These are phyloP conservation scores for Gossypium davidsonii DNA, from an alignment of 441 rosid species.

Conservation along the genomic window DNA sequence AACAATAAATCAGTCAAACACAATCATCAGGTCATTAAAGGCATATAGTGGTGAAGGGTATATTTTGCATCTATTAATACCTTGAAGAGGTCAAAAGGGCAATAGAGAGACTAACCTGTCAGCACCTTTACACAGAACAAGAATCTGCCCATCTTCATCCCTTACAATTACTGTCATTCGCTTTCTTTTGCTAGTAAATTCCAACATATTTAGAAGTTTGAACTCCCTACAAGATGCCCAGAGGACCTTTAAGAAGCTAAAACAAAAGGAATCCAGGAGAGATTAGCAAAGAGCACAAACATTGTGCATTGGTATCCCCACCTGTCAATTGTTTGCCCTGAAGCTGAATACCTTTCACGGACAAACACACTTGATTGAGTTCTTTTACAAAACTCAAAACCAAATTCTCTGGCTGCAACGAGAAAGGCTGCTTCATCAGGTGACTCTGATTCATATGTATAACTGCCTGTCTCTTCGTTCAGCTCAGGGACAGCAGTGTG, in stretches of 20 bases:
- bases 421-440: conserved; percentile 95
- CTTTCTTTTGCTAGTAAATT: conserved; percentile 94
- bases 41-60: not conserved
- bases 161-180: conserved; percentile 85
- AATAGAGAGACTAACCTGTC: conserved; percentile 60
- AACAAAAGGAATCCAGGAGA: conserved; percentile 9
- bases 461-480: conserved; percentile 65
- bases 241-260: conserved; percentile 14
- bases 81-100: not conserved
- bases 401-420: conserved; percentile 92
- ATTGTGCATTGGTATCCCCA: conserved; percentile 20
- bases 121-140: conserved; percentile 95
- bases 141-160: conserved; percentile 72
- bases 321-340: conserved; percentile 66
- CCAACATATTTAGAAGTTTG: conserved; percentile 82
- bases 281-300: conserved; percentile 15
- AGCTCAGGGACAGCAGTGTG: conserved; percentile 91
- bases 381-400: conserved; percentile 81
- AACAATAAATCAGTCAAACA: conserved; percentile 17
- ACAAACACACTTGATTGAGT: conserved; percentile 78
- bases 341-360: conserved; percentile 47
- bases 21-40: conserved; percentile 2
- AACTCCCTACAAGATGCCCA: conserved; percentile 60
- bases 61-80: not conserved
- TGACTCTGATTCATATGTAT: conserved; percentile 88